Base-by-base conservation (phyloP, 139 green algal genomes). In the Prasinococcaceae sp. region DNA sequence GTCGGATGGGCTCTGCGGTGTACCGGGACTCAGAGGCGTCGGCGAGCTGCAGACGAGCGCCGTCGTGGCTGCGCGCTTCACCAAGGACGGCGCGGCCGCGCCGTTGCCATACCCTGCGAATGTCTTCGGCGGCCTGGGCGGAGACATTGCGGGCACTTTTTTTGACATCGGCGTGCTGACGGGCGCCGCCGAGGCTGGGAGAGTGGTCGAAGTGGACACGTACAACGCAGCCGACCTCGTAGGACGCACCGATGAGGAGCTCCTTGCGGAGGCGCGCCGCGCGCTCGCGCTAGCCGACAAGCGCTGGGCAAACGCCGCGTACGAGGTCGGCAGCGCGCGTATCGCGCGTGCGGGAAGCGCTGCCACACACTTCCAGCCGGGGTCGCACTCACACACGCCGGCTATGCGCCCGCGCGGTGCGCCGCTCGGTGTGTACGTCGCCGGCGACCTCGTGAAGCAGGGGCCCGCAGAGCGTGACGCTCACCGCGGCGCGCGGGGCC, bases 161-260 rank as follows among this genome's bases (percentile, higher is more conserved):
- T 66, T 60, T 41, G 45, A 66, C 48, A 35, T 66, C 14, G 42
- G 39, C 40, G 48, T 35, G 20, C 23, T 66, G n/a, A 17, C 27
- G 46, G 29, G 24, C 8, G 17, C 10, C 2, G 47, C 35, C 19
- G 45, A 51, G 32, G 47, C n/a, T n/a, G 41, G 56, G n/a, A 41
- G 27, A 8, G 56, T 65, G 23, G 23, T 66, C 10, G 47, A 58
- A 28, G 58, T 55, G 20, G 58, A 66, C 47, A 26, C 46, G 20
- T 66, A 66, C 47, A 53, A 66, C 50, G 58, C 58, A 3, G 41
- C 10, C 17, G 30, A 12, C 53, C 14, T 60, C 8, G 2, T 66
- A 3, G 17, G 10, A 4, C 25, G 53, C 12, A 32, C 4, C 4
- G 58, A 66, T n/a, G 58, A 60, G 17, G 24, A 6, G 20, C 4